A percentile compares a stretch with the other conserved stretches of the same genome.
These are phyloP conservation scores for Pseudonitzschia multiseries DNA, from an alignment of 108 stramenopile species.

Conservation along the genomic window DNA sequence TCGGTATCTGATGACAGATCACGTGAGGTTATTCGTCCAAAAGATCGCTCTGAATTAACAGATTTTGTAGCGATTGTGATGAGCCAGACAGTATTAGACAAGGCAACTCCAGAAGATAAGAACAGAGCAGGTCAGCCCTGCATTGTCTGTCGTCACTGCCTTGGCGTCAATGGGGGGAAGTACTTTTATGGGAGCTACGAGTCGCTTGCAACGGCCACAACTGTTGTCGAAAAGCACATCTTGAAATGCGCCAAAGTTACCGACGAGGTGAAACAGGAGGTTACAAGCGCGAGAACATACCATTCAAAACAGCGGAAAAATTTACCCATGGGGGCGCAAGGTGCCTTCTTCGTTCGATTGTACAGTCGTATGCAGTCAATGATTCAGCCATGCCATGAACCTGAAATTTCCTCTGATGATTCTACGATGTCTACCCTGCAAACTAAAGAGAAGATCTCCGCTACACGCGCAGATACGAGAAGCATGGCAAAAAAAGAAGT, in stretches of 20 bases:
- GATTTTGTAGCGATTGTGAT: constrained; percentile 43
- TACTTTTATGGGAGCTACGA: constrained; percentile 46
- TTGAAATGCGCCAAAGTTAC: constrained; percentile 30
- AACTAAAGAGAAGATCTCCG: background rate
- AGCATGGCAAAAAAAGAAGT: background rate
- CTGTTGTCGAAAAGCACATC: constrained; percentile 46
- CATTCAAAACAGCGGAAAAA: constrained; percentile 41
- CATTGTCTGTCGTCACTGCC: constrained; percentile 51
- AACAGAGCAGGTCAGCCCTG: constrained; percentile 36
- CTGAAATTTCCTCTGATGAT: background rate
- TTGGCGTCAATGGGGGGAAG: constrained; percentile 40
- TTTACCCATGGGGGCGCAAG: constrained; percentile 38
- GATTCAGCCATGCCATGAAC: background rate
- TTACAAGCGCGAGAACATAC: constrained; percentile 18
- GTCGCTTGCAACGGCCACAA: constrained; percentile 40
- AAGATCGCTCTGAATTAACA: constrained; percentile 36
- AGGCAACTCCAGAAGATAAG: constrained; percentile 36
- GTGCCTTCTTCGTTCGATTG: constrained; percentile 40
- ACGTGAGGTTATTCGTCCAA: constrained; percentile 16
- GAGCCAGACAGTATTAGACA: constrained; percentile 35
- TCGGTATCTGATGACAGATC: background rate
- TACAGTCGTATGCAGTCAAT: constrained; percentile 47
- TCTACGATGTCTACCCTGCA: background rate
- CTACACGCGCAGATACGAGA: background rate
- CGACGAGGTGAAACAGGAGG: constrained; percentile 25